Base-by-base conservation (phyloP, 1,139 yeast genomes). In the Geotrichum candidum region DNA sequence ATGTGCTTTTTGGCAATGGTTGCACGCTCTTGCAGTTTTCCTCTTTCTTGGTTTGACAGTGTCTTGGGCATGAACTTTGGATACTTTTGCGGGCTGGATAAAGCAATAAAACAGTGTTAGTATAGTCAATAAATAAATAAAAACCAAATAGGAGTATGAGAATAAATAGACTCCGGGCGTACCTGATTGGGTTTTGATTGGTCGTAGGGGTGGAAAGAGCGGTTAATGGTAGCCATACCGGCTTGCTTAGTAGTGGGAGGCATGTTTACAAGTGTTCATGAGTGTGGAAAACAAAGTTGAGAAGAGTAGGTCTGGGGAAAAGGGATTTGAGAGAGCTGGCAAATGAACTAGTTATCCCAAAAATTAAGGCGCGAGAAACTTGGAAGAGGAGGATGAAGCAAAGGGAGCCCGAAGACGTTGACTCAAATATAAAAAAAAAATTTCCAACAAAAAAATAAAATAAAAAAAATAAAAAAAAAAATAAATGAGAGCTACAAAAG, bases 1-100 rank as follows among this genome's bases (percentile, higher is more conserved):
- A 73, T 92, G 98, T 1, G 96, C 89, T 69, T 83, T 84, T 65
- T 91, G 91, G 71, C 98, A 92, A 74, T 90, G 94, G 59, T 84
- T 84, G 69, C 98, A 92, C 18, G 98, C 97, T 64, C 96, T 79
- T 15, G 86, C 79, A 0, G 92, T 90, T 73, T 90, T 90, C 66
- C 74, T 77, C 58, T 61, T 61, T 27, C 57, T 58, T 22, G 57
- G 61, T 41, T 22, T 33, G 23, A 10, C 22, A 46, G 50, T 11
- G 18, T 27, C 23, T 22, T 18, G 15, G 22, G 38, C 11, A 1
- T 53, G 18, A 13, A 53, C 56, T n/a, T n/a, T 53, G n/a, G 38
- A 18, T 46, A 5, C 18, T 15, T 54, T 54, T 25, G 11, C 38
- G 2, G 7, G 13, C 33, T 45, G 9, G 15, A 23, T 13, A 22